Evolutionary conservation across 805 yeast genomes (phyloP).

Genomic region (Wickerhamomyces xylosicus): DNA sequence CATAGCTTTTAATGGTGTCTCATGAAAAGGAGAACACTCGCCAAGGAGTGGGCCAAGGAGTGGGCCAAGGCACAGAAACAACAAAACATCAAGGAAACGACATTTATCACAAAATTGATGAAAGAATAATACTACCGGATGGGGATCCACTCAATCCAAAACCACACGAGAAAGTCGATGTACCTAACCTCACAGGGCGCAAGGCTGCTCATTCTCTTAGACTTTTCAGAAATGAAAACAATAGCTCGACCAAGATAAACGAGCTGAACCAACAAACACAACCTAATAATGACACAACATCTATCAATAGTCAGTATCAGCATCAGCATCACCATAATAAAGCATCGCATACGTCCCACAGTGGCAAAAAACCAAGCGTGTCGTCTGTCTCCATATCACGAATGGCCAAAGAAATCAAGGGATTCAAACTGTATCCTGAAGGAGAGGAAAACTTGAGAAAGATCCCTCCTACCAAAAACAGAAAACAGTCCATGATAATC

Average conservation of each 20-base stretch:
- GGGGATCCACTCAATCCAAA: background rate
- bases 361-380: background rate
- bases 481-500: no score
- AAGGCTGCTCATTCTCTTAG: constrained; percentile 50
- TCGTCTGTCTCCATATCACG: background rate
- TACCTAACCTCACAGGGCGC: constrained; percentile 30
- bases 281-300: no score
- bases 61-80: no score
- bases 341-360: constrained; percentile 1
- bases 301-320: background rate
- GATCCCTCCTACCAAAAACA: background rate
- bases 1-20: background rate
- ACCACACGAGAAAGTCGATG: constrained; percentile 1
- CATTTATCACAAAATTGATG: background rate
- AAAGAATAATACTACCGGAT: background rate
- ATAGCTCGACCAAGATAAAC: constrained; percentile 6
- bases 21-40: background rate
- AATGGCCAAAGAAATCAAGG: constrained; percentile 2
- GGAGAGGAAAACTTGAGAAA: background rate
- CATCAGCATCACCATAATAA: background rate
- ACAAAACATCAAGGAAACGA: background rate
- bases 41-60: background rate
- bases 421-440: constrained; percentile 1
- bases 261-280: constrained; percentile 1
- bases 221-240: constrained; percentile 33